Evolutionary conservation across 192 early-diverging fungal species (phyloP), one percentile per base, ranked within the genome.

Genomic region (Geosiphon pyriformis): DNA sequence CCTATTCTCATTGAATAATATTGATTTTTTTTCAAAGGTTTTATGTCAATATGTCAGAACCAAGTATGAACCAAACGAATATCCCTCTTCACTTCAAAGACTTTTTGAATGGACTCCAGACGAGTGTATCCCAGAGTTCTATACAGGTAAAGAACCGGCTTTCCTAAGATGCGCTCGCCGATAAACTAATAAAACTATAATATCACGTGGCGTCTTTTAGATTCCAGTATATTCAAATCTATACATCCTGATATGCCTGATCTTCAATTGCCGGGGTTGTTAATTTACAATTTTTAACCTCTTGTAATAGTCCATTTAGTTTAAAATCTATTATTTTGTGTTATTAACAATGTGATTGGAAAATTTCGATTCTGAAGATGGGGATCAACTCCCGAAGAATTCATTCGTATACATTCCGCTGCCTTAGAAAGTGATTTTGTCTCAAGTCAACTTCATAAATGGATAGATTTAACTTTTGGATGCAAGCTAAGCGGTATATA

Each of bases 391-490:
- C 82, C 88, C 0, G 87, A 86, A 49, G 90, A 91, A 42, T 98
- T 98, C 74, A 81, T 98, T 37, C 68, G 76, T 18, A 86, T 89
- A 55, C 93, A 96, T 70, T 86, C 92, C 20, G 83, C 88, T 49
- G 89, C 88, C 0, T 70, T 87, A 3, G 86, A 87, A 68, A 78
- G 87, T 37, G 87, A 92, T 12, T 85, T 88, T 72, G 92, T 94
- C 0, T 92, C 90, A 0, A 71, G 72, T 6, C 79, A 91, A 34
- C 61, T 95, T 23, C 88, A 95, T 68, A 70, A 83, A 35, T 95
- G 93, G 93, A 90, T 95, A 34, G 91, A 95, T 72, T 72, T 95
- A 33, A 93, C 92, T 0, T 95, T 92, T 81, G 93, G 93, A 29
- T 92, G 83, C 69, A 88, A 89, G 63, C 81, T 94, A 32, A 85